Conservation (phyloP, 345 rosid genomes). For the Durio zibethinus region DNA sequence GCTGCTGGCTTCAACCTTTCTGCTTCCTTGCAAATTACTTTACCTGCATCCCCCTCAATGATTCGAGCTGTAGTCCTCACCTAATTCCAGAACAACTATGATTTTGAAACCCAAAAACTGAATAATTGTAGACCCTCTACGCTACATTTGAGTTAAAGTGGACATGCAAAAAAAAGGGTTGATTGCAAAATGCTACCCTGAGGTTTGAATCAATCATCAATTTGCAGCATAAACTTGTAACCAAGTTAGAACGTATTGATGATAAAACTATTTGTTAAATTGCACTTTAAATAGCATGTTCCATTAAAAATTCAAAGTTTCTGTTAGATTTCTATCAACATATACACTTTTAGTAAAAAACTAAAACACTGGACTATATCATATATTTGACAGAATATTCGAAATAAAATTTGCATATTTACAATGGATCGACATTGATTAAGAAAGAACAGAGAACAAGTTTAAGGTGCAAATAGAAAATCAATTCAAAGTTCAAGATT, state of each 20-base stretch:
- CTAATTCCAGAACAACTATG: conserved; percentile 27
- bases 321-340: not conserved
- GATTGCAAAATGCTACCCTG: not conserved
- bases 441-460: not conserved
- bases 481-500: not conserved
- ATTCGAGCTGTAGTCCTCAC: conserved; percentile 61
- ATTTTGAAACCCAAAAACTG: not conserved
- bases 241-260: not conserved
- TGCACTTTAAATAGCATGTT: not conserved
- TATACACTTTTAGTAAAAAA: not conserved
- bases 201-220: not conserved
- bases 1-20: conserved; percentile 80
- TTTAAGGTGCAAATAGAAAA: not conserved
- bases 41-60: conserved; percentile 80
- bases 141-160: not conserved
- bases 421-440: not conserved
- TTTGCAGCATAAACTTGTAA: not conserved
- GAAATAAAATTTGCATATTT: not conserved
- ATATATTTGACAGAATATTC: not conserved
- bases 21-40: conserved; percentile 79
- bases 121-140: not conserved
- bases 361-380: not conserved
- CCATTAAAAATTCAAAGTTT: not conserved
- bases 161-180: not conserved
- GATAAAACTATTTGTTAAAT: not conserved